A percentile compares a stretch with the other conserved stretches of the same genome.
phyloP scores from a whole-genome alignment of 345 rosid species.

The Linum trigynum region DNA sequence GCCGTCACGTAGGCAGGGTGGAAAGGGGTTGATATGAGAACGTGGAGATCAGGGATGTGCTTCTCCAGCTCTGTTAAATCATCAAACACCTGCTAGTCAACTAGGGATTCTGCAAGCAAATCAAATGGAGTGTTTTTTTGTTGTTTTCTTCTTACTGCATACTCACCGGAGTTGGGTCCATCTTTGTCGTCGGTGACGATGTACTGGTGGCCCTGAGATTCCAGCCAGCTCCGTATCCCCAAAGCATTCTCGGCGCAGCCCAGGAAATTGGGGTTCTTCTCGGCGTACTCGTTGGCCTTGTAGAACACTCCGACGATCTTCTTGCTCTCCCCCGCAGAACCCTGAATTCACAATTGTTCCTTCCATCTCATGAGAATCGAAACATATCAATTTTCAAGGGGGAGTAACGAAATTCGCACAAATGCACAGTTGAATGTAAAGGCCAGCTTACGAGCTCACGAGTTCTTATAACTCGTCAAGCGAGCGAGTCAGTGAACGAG shows the following conservation, averaged over 20 bases:
- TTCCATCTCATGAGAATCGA: no score
- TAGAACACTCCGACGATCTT: conserved; percentile 96
- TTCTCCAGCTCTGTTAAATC: conserved; percentile 59
- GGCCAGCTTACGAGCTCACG: no score
- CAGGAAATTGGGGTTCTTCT: conserved; percentile 64
- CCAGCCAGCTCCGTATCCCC: conserved; percentile 73
- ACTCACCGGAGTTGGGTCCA: conserved; percentile 61
- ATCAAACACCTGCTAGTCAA: background rate
- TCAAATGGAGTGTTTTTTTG: no score
- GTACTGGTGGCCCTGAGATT: conserved; percentile 79
- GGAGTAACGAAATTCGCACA: no score
- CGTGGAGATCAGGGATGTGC: conserved; percentile 79
- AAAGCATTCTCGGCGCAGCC: conserved; percentile 70
- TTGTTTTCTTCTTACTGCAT: background rate
- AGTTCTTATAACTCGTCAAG: no score
- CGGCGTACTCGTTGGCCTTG: conserved; percentile 75
- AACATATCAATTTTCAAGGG: no score
- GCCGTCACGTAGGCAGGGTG: conserved; percentile 90
- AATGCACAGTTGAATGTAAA: no score
- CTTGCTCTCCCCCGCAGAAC: conserved; percentile 54
- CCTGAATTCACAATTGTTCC: conserved; percentile 25
- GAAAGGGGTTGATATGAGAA: conserved; percentile 81
- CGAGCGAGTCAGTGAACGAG: no score
- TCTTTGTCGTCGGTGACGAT: conserved; percentile 91
- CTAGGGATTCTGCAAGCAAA: no score